phyloP scores from a whole-genome alignment of 2,329 filamentous ascomycete species.

The Dactylellina haptotyla region DNA sequence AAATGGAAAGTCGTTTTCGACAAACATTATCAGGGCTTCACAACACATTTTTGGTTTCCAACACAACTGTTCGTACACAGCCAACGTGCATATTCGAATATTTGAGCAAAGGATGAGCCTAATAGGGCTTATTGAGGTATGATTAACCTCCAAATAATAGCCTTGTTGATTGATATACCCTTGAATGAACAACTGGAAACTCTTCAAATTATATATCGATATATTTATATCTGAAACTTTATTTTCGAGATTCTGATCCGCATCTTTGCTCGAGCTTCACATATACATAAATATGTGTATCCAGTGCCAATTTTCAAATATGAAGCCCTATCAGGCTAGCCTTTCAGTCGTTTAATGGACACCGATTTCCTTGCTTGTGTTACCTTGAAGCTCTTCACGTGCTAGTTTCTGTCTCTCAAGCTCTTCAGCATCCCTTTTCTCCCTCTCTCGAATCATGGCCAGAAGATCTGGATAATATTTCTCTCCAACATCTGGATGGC shows the following conservation, averaged over 20 bases:
- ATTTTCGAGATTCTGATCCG: too few relatives aligned
- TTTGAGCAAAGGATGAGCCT: neutral
- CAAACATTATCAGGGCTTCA: slow-evolving; percentile 48
- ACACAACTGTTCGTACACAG: neutral
- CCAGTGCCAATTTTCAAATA: neutral
- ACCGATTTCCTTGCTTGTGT: slow-evolving; percentile 25
- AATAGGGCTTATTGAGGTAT: too few relatives aligned
- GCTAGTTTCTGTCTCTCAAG: slow-evolving; percentile 40
- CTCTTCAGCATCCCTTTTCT: slow-evolving; percentile 66
- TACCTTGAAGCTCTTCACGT: slow-evolving; percentile 26
- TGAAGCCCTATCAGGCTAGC: neutral
- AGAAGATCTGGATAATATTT: slow-evolving; percentile 77
- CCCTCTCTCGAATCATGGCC: slow-evolving; percentile 64
- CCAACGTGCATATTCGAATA: neutral
- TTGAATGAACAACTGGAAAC: too few relatives aligned
- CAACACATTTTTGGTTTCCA: neutral
- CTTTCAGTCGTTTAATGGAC: slow-evolving; percentile 21
- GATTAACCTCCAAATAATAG: too few relatives aligned
- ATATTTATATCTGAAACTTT: too few relatives aligned
- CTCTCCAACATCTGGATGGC: slow-evolving; percentile 86
- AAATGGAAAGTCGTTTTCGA: slow-evolving; percentile 3
- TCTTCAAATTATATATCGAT: neutral
- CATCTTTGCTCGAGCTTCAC: neutral
- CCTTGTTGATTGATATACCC: too few relatives aligned
- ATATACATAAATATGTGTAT: neutral